These are phyloP conservation scores for Pleurotus salmoneostramineus DNA, from an alignment of 768 basidiomycete genomes.

Conservation along the genomic window DNA sequence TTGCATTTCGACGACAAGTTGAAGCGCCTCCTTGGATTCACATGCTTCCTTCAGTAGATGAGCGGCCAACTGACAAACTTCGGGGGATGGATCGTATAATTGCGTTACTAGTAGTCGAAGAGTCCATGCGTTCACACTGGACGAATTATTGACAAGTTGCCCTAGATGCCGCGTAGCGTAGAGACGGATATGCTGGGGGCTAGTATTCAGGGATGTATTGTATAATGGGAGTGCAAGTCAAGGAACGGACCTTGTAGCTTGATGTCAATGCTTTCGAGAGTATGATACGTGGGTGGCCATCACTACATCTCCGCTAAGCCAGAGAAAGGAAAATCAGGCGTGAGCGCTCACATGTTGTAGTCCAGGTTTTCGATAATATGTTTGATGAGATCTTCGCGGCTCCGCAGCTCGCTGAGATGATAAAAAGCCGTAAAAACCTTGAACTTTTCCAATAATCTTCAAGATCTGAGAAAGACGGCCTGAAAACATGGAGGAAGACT, in stretches of 20 bases:
- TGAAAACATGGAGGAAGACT: slow-evolving; percentile 21
- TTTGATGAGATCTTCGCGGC: slow-evolving; percentile 89
- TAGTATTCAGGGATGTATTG: not conserved
- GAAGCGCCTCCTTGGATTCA: slow-evolving; percentile 76
- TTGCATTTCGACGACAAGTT: slow-evolving; percentile 90
- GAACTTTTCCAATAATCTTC: slow-evolving; percentile 83
- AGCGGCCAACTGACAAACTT: slow-evolving; percentile 90
- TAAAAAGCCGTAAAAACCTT: slow-evolving; percentile 96
- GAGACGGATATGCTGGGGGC: slow-evolving; percentile 71
- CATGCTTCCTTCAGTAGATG: slow-evolving; percentile 88
- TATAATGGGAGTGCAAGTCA: not conserved
- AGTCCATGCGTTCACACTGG: slow-evolving; percentile 79
- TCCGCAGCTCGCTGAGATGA: slow-evolving; percentile 86
- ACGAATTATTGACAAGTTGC: slow-evolving; percentile 63
- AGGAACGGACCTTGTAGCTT: slow-evolving; percentile 66
- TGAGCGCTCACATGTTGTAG: slow-evolving; percentile 70
- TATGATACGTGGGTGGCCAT: slow-evolving; percentile 92
- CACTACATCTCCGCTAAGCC: slow-evolving; percentile 40
- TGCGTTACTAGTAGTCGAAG: slow-evolving; percentile 91
- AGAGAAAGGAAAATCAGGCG: slow-evolving; percentile 10
- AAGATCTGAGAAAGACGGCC: slow-evolving; percentile 6
- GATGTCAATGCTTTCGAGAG: slow-evolving; percentile 94
- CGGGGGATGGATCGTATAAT: slow-evolving; percentile 87
- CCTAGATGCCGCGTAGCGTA: slow-evolving; percentile 90
- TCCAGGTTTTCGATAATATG: slow-evolving; percentile 90